Conservation (phyloP, 208 protist species). For the Trypanosoma grayi region DNA sequence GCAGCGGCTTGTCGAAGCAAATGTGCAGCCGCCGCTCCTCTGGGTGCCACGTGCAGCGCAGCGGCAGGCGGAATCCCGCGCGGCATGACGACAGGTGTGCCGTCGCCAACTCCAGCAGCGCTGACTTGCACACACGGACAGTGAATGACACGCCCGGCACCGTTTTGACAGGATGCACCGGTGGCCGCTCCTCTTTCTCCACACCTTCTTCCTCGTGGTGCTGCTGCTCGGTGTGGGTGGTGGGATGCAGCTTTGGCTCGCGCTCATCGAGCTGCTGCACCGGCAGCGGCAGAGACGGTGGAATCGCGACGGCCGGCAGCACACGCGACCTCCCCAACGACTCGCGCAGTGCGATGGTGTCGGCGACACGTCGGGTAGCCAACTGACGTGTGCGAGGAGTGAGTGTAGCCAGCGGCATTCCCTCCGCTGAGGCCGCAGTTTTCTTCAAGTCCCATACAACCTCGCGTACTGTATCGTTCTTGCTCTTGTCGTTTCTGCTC, state of each 20-base stretch:
- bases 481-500: background rate
- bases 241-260: background rate
- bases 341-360: constrained; percentile 3
- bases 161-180: background rate
- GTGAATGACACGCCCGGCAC: constrained; percentile 15
- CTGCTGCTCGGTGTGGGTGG: background rate
- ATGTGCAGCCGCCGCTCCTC: constrained; percentile 15
- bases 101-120: constrained; percentile 20
- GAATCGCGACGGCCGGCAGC: constrained; percentile 8
- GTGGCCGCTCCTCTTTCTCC: background rate
- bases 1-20: constrained; percentile 25
- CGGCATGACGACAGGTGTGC: constrained; percentile 23
- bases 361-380: constrained; percentile 1
- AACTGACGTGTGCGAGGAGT: constrained; percentile 13
- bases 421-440: background rate
- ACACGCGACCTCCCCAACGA: background rate
- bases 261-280: constrained; percentile 15
- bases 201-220: background rate
- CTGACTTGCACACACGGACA: constrained; percentile 25
- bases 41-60: constrained; percentile 14
- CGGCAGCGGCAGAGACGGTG: constrained; percentile 10
- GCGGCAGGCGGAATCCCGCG: constrained; percentile 17
- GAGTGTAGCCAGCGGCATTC: constrained; percentile 1
- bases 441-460: constrained; percentile 16
- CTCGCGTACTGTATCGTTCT: constrained; percentile 6